phyloP scores from a whole-genome alignment of 257 asterid genomes.

The Capsicum pubescens region DNA sequence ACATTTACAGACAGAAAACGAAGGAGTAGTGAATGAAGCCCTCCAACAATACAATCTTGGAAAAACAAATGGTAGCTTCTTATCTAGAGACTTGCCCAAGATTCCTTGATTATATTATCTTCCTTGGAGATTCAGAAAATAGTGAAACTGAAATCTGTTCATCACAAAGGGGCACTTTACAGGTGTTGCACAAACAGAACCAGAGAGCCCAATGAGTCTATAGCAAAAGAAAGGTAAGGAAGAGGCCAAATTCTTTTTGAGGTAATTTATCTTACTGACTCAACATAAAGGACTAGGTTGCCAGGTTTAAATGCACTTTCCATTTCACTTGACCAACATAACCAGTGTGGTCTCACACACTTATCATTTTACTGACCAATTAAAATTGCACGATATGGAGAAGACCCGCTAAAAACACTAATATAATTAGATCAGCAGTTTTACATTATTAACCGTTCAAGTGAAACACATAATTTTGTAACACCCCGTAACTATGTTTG shows the following conservation, averaged over 20 bases:
- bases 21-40: background rate
- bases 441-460: background rate
- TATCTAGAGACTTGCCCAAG: background rate
- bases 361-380: background rate
- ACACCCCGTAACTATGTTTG: no score
- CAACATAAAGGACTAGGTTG: background rate
- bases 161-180: background rate
- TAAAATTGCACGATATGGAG: background rate
- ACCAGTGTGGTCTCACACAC: no score
- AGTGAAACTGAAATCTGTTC: background rate
- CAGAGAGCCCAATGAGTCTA: background rate
- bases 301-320: background rate
- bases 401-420: background rate
- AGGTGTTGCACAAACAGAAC: background rate
- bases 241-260: background rate
- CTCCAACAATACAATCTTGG: conserved; percentile 6
- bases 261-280: background rate
- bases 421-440: background rate
- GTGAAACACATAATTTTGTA: background rate
- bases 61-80: background rate
- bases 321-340: background rate
- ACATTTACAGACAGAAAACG: background rate
- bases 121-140: background rate
- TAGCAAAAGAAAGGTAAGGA: background rate
- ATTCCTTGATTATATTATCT: background rate